phyloP scores from a whole-genome alignment of 2,329 filamentous ascomycete species.

The Aspergillus sp. region DNA sequence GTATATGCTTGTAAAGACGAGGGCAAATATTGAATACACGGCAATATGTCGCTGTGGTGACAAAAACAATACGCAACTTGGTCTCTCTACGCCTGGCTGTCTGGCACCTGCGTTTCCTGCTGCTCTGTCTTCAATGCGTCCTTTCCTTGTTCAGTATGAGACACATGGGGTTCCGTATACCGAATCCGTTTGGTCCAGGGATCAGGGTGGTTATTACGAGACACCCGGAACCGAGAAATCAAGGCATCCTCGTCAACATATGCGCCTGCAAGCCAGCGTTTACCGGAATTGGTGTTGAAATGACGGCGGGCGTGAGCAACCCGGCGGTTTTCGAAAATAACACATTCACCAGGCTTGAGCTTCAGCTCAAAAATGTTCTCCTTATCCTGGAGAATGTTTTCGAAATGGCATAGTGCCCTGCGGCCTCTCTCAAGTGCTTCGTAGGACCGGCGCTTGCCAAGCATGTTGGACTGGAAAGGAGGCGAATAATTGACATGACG shows the following conservation, averaged over 20 bases:
- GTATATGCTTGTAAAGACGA: no score
- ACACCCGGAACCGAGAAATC: slow-evolving; percentile 38
- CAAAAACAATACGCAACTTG: no score
- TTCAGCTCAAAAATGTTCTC: slow-evolving; percentile 64
- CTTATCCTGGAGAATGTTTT: slow-evolving; percentile 52
- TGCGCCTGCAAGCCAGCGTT: slow-evolving; percentile 77
- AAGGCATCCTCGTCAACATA: slow-evolving; percentile 71
- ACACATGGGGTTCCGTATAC: no score
- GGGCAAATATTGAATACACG: no score
- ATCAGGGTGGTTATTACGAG: not conserved
- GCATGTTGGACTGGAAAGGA: slow-evolving; percentile 64
- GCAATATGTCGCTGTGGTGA: no score
- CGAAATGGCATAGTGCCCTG: slow-evolving; percentile 55
- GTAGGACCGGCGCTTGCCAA: slow-evolving; percentile 23
- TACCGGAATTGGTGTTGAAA: slow-evolving; percentile 63
- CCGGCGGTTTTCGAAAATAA: slow-evolving; percentile 85
- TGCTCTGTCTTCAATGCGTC: no score
- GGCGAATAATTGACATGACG: slow-evolving; percentile 65
- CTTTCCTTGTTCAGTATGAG: no score
- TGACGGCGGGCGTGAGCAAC: slow-evolving; percentile 76
- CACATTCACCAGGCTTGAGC: slow-evolving; percentile 77
- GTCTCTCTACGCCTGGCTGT: no score
- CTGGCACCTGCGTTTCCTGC: no score
- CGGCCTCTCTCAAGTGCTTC: slow-evolving; percentile 19
- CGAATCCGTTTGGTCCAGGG: slow-evolving; percentile 1